phyloP scores from a whole-genome alignment of 345 rosid genomes.

The Syzygium jambos region DNA sequence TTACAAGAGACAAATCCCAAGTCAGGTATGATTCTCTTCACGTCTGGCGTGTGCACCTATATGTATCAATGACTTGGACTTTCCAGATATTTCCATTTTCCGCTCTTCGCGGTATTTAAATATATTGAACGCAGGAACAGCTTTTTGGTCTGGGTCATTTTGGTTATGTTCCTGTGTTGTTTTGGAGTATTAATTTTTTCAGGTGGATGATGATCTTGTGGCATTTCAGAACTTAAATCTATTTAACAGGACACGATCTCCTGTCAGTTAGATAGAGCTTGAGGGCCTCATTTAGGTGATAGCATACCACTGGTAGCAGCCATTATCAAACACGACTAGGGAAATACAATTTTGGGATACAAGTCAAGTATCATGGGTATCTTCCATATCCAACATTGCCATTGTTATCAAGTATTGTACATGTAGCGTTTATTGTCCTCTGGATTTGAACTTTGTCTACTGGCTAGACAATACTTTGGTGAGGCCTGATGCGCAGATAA shows the following conservation, averaged over 20 bases:
- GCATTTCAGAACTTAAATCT: background rate
- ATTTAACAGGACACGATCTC: background rate
- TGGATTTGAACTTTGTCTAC: background rate
- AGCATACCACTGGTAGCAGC: background rate
- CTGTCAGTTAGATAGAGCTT: background rate
- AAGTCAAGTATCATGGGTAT: background rate
- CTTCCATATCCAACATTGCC: background rate
- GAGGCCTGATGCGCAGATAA: background rate
- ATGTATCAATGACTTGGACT: background rate
- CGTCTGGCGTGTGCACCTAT: background rate
- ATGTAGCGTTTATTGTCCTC: background rate
- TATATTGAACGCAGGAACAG: background rate
- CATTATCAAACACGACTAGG: background rate
- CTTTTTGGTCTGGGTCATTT: background rate
- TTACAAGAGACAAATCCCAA: slow-evolving; percentile 70
- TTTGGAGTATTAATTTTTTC: background rate
- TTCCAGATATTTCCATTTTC: background rate
- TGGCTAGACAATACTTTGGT: background rate
- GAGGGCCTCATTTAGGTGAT: background rate
- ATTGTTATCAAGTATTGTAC: background rate
- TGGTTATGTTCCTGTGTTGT: background rate
- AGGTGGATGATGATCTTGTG: background rate
- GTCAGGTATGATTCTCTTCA: slow-evolving; percentile 48
- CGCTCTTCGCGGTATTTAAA: background rate
- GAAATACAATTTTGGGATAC: background rate